Percentiles rank a stretch among this genome's conserved stretches.
Evolutionary conservation across 106 monocot species (phyloP).

Genomic region (Dendrobium officinale): DNA sequence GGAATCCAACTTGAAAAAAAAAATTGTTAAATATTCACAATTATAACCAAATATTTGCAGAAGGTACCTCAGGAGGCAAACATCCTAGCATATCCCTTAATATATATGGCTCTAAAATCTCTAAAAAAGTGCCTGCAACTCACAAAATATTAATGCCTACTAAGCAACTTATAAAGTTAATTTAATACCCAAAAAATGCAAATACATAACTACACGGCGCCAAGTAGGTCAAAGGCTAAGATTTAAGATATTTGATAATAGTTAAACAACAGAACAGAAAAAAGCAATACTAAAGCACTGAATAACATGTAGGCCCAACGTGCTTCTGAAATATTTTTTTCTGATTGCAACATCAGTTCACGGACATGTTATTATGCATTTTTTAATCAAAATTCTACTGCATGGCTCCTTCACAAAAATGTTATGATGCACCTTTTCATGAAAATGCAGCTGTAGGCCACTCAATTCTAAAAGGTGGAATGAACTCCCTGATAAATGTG

Average conservation of each 20-base stretch:
- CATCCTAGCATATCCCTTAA: constrained; percentile 92
- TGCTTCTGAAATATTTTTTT: background rate
- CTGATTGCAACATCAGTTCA: background rate
- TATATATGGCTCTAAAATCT: constrained; percentile 97
- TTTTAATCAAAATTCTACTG: background rate
- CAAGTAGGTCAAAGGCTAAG: background rate
- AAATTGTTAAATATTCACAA: background rate
- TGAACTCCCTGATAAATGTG: background rate
- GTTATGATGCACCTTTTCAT: background rate
- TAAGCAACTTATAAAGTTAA: background rate
- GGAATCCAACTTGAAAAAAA: background rate
- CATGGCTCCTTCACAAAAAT: background rate
- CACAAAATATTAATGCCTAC: background rate
- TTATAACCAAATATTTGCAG: background rate
- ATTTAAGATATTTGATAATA: background rate
- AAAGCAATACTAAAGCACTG: background rate
- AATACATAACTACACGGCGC: background rate
- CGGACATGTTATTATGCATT: background rate
- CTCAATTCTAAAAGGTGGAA: background rate
- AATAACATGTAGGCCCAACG: background rate
- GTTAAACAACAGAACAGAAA: background rate
- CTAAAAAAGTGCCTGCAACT: constrained; percentile 75
- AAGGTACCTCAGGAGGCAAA: constrained; percentile 83
- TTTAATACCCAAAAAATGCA: background rate
- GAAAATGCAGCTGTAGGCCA: background rate